These are phyloP conservation scores for Teunomyces kruisii DNA, from an alignment of 805 yeast species.

Conservation along the genomic window DNA sequence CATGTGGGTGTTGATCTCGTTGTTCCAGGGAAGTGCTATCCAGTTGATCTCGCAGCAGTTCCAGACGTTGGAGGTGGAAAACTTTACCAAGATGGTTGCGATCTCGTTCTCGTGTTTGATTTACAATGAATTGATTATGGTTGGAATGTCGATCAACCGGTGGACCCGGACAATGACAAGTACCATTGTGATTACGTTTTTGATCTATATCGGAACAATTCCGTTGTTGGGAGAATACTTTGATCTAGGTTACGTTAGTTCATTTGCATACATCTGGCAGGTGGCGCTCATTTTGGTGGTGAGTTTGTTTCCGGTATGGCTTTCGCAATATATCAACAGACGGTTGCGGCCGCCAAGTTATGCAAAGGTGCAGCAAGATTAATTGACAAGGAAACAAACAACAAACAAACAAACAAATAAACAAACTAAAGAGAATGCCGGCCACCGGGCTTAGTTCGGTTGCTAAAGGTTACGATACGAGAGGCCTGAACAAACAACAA, in stretches of 20 bases:
- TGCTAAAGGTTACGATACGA: conserved; percentile 1
- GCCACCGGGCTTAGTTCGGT: neutral
- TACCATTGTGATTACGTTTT: conserved; percentile 68
- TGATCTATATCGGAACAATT: conserved; percentile 66
- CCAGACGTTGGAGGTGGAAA: conserved; percentile 54
- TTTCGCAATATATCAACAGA: conserved; percentile 71
- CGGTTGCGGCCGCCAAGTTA: conserved; percentile 89
- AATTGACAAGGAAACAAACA: neutral
- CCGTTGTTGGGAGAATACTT: conserved; percentile 90
- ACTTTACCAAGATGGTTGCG: conserved; percentile 78
- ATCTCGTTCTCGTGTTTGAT: conserved; percentile 78
- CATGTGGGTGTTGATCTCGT: conserved; percentile 84
- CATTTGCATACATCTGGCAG: conserved; percentile 69
- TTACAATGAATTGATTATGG: conserved; percentile 89
- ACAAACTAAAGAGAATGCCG: too few species aligned
- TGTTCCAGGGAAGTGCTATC: conserved; percentile 87
- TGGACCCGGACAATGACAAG: conserved; percentile 82
- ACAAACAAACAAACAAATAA: neutral
- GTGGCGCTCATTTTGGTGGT: conserved; percentile 58
- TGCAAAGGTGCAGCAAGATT: conserved; percentile 90
- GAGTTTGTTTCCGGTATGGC: conserved; percentile 88
- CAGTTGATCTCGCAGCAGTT: conserved; percentile 80
- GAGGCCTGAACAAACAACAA: too few species aligned
- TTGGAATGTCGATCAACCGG: conserved; percentile 85
- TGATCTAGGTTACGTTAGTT: conserved; percentile 61